A percentile compares a stretch with the other conserved stretches of the same genome.
phyloP scores from a whole-genome alignment of 148 eudicot genomes.

The Camellia japonica region DNA sequence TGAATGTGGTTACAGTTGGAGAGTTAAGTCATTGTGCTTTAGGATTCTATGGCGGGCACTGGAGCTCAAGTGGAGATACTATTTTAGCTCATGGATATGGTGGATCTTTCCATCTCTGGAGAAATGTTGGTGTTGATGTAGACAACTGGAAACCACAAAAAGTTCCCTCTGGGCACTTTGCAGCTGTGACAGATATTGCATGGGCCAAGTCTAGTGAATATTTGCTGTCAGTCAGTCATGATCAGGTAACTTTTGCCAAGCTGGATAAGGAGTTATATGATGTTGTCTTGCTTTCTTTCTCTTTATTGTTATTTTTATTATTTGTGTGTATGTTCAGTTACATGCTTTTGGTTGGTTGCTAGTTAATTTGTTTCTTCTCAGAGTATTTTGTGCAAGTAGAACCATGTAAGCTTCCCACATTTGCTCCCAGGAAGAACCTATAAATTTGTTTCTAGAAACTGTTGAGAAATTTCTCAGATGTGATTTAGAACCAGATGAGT shows the following conservation, averaged over 20 bases:
- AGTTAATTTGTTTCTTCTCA: neutral
- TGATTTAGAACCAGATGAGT: neutral
- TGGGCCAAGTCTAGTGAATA: slow-evolving; percentile 84
- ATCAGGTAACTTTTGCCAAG: slow-evolving; percentile 57
- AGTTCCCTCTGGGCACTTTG: slow-evolving; percentile 92
- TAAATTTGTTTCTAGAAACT: neutral
- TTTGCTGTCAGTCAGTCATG: slow-evolving; percentile 87
- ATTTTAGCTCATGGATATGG: slow-evolving; percentile 99
- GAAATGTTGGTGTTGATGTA: slow-evolving; percentile 58
- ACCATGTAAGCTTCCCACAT: neutral
- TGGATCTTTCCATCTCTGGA: slow-evolving; percentile 97
- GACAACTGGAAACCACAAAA: slow-evolving; percentile 90
- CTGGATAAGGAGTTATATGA: neutral
- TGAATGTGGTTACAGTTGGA: slow-evolving; percentile 96
- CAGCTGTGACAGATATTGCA: slow-evolving; percentile 70
- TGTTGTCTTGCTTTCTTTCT: neutral
- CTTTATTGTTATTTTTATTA: neutral
- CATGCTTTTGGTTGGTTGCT: slow-evolving; percentile 7
- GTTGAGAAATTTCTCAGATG: neutral
- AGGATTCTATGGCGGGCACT: slow-evolving; percentile 96
- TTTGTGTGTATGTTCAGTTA: slow-evolving; percentile 5
- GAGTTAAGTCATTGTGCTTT: slow-evolving; percentile 96
- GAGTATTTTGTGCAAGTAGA: neutral
- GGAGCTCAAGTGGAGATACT: slow-evolving; percentile 76
- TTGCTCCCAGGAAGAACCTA: slow-evolving; percentile 6